Base-by-base conservation (phyloP, 257 asterid species). In the Ehretia macrophylla region DNA sequence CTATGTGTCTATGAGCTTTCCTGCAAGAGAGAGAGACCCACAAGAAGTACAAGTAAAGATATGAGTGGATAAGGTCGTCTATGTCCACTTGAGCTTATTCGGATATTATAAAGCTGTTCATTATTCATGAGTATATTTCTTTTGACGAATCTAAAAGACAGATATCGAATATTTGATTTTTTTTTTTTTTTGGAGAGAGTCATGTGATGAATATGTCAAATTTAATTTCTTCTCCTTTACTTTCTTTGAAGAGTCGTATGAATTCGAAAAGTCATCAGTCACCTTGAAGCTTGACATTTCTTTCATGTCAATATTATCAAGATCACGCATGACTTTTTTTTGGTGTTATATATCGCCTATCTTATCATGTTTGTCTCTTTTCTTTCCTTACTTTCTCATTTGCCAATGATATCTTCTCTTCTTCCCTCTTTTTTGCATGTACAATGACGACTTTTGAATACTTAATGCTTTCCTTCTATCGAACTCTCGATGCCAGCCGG, bases 21-120 rank as follows among this genome's bases (percentile, higher is more conserved):
- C 17, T 17, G 44, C 19, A 39, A 14, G 21, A 47, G 64, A 19
- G 14, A 17, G 58, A 17, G 21, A 56, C 61, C 56, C 50, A 53
- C 39, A 18, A 58, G 65, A 50, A 19, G 49, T 20, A 32, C 55
- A 47, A 44, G 56, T 40, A 54, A 37, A 46, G 35, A 44, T 68
- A 73, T 68, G 49, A 70, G 62, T 59, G 57, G 79, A 68, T 73
- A 73, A 68, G 79, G 72, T 50, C 32, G 37, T 55, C 45, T 17
- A 20, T 32, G 5, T 49, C 38, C 17, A 1, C 23, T 0, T 27
- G 35, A 27, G 35, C 35, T 27, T 27, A 27, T 27, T 27, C 35
- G 39, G 46, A n/a, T 27, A 27, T 27, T 27, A 27, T 27, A 27
- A 27, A 6, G 35, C 35, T 27, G 4, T 27, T 27, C 35, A n/a